Evolutionary conservation across 306 rosid genomes (phyloP), one percentile per base, ranked within the genome.

Genomic region (Prunus campanulata): DNA sequence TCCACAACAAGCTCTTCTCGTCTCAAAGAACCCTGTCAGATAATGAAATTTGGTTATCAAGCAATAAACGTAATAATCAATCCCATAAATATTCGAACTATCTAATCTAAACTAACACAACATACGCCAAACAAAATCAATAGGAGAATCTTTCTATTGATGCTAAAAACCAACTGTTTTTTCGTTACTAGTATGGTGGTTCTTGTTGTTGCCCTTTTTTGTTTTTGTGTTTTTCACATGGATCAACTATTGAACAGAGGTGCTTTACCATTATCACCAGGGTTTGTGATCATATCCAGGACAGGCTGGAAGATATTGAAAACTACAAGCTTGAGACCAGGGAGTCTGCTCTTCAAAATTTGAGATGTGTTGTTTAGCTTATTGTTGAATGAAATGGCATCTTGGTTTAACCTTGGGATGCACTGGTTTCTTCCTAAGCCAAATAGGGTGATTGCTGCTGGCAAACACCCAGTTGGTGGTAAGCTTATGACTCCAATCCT

Each of bases 1-100:
- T 77, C 94, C 94, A 64, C 89, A 90, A 64, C 94, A 85, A 65
- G 90, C 91, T 72, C 79, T 80, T 78, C 94, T 84, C 30, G 85
- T 68, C 59, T 89, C 86, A 62, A 78, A 78, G 78, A 90, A 87
- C 60, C 93, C 87, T 86, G 73, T 74, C 25, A 44, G 63, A 32
- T 3, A 4, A n/a, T 5, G 65, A n/a, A 60, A 25, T 60, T 60
- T 25, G 52, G 52, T 10, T 10, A 48, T 13, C 52, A 48, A 39
- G 52, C 16, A 48, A 48, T 48, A 48, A 13, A 48, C 5, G 12
- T 48, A 48, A 24, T 61, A 61, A 12, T 24, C 39, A 25, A 61
- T 61, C 15, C 2, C 30, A 30, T 24, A 24, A 8, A 61, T 61
- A 61, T 61, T 27, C 42, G 13, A 25, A 11, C 7, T 24, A 11